Base-by-base conservation (phyloP, 768 basidiomycete species). In the Russula vinacea region DNA sequence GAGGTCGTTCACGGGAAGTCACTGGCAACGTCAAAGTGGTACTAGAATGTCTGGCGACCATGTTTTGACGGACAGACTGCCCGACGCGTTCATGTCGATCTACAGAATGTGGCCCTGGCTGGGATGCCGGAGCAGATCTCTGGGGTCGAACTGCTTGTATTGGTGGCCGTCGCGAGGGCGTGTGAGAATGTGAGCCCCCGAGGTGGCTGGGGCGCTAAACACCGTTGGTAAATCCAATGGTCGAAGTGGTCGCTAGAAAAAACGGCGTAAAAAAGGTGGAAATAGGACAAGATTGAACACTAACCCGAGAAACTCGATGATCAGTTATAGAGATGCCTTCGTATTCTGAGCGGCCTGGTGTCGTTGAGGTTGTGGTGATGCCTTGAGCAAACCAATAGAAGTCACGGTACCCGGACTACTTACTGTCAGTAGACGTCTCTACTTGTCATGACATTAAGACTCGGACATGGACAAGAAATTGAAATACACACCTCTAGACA, bases 71-170 rank as follows among this genome's bases (percentile, higher is more conserved):
- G 14, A 11, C 44, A 37, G 16, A 22, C 44, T 35, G 10, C n/a
- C 5, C 10, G n/a, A 59, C 52, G 6, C 54, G 44, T 39, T 44
- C 24, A 22, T 64, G 42, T 39, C n/a, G 42, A 59, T 24, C 37
- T 8, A 33, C 17, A 35, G 45, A 35, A 33, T n/a, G 1, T 5
- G 11, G 16, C n/a, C 26, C 40, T 3, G 32, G 14, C 40, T 29
- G 29, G 24, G 39, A 19, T 16, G 8, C 10, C 1, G 37, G 26
- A 22, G n/a, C 26, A 33, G 58, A 26, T n/a, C 11, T 32, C 35
- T 22, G 58, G 17, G 51, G 17, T 32, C 39, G 57, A 35, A 19
- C 3, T 1, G 6, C 13, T 14, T 40, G 57, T 19, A n/a, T n/a
- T 40, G 10, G 47, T 19, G 26, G 39, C 13, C 39, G 5, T 64